Percentiles rank a stretch among this genome's conserved stretches.
Conservation (phyloP, 306 rosid species). For the Glycyrrhiza uralensis region DNA sequence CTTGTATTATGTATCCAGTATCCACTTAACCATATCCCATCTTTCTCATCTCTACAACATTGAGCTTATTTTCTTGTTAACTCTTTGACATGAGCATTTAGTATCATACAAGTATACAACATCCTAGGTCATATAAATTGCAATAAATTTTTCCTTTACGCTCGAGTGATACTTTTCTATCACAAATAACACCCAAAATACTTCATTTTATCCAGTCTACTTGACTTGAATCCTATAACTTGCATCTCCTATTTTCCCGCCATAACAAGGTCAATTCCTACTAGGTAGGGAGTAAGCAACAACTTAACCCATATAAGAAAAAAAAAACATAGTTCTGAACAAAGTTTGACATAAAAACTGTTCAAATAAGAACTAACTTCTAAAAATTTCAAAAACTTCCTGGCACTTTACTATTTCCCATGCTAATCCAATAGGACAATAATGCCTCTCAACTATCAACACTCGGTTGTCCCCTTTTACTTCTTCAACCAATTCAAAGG, state of each 20-base stretch:
- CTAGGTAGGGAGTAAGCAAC: background rate
- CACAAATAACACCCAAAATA: background rate
- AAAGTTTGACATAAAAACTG: background rate
- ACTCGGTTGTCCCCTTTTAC: background rate
- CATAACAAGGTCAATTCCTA: background rate
- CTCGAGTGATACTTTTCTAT: background rate
- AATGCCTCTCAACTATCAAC: background rate
- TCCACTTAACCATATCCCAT: background rate
- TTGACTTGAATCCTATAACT: background rate
- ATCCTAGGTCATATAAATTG: background rate
- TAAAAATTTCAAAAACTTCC: background rate
- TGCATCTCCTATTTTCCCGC: background rate
- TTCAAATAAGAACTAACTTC: background rate
- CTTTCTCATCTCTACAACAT: background rate
- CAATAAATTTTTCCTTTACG: background rate
- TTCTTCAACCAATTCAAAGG: background rate
- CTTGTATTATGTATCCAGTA: background rate
- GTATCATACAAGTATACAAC: background rate
- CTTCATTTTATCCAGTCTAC: background rate
- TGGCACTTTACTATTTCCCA: background rate
- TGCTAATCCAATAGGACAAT: background rate
- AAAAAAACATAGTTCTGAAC: background rate
- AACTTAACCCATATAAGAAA: background rate
- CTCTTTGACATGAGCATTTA: background rate
- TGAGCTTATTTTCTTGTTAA: background rate